A percentile compares a stretch with the other conserved stretches of the same genome.
These are phyloP conservation scores for Pascua guehoae DNA, from an alignment of 1,284 basidiomycete species.

Conservation along the genomic window DNA sequence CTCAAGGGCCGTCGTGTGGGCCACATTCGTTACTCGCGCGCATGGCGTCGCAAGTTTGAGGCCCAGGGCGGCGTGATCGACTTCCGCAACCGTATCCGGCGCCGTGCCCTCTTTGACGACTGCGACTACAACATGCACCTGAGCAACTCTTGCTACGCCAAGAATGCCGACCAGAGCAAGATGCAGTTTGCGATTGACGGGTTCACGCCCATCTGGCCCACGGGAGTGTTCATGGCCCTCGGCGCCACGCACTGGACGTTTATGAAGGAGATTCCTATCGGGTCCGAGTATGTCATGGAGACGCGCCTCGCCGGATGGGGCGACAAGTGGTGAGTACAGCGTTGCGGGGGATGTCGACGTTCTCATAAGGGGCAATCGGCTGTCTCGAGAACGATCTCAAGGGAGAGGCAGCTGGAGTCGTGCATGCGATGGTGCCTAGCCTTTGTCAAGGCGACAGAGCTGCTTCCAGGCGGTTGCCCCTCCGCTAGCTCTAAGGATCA, in stretches of 20 bases:
- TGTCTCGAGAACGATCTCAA: too few relatives aligned
- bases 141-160: constrained; percentile 46
- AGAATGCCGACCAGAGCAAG: constrained; percentile 56
- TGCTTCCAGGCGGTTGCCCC: too few relatives aligned
- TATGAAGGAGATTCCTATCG: constrained; percentile 72
- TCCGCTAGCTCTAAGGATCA: too few relatives aligned
- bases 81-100: constrained; percentile 22
- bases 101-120: constrained; percentile 42
- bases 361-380: not conserved
- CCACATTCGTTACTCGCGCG: constrained; percentile 20
- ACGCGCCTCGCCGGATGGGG: constrained; percentile 70
- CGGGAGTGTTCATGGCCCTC: constrained; percentile 66
- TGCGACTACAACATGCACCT: constrained; percentile 50
- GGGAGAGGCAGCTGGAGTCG: too few relatives aligned
- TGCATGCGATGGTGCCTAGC: too few relatives aligned
- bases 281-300: constrained; percentile 66
- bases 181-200: constrained; percentile 54
- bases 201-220: constrained; percentile 62
- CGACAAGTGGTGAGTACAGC: constrained; percentile 67
- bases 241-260: constrained; percentile 71
- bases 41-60: constrained; percentile 27
- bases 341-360: not conserved
- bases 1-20: constrained; percentile 26
- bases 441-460: too few relatives aligned
- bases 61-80: constrained; percentile 27